Percentiles rank a stretch among this genome's conserved stretches.
Evolutionary conservation across 192 early-diverging fungal genomes (phyloP).

Genomic region (Oehlia diaphana): DNA sequence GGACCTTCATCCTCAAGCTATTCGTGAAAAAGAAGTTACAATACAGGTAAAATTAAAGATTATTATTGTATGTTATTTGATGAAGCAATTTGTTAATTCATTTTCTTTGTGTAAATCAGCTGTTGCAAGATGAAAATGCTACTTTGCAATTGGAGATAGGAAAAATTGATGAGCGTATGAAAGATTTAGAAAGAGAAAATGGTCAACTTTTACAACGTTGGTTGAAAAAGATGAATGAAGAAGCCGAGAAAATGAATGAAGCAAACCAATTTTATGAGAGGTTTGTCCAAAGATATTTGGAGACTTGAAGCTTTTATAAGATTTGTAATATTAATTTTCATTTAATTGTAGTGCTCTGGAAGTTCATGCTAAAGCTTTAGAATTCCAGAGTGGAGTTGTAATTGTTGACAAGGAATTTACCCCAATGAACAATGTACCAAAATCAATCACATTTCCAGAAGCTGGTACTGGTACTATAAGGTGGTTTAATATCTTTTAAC

Average conservation of each 20-base stretch:
- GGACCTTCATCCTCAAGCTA: slow-evolving; percentile 44
- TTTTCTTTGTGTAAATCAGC: slow-evolving; percentile 39
- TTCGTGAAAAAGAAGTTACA: slow-evolving; percentile 88
- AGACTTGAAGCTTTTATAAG: neutral
- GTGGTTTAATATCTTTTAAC: neutral
- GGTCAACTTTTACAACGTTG: slow-evolving; percentile 84
- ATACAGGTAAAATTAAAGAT: slow-evolving; percentile 64
- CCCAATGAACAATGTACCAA: neutral
- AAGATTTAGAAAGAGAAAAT: slow-evolving; percentile 80
- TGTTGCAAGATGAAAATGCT: slow-evolving; percentile 89
- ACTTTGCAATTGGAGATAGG: slow-evolving; percentile 88
- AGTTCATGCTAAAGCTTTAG: slow-evolving; percentile 24
- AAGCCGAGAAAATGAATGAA: slow-evolving; percentile 91
- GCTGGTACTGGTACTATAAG: neutral
- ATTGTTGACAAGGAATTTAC: slow-evolving; percentile 28
- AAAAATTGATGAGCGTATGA: slow-evolving; percentile 67
- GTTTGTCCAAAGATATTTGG: slow-evolving; percentile 39
- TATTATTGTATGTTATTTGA: neutral
- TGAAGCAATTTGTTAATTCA: neutral
- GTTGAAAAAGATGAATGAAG: slow-evolving; percentile 88
- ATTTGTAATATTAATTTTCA: neutral
- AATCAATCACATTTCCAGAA: neutral
- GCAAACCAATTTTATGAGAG: slow-evolving; percentile 87
- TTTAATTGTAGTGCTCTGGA: slow-evolving; percentile 17
- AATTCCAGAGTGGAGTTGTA: slow-evolving; percentile 22